These are phyloP conservation scores for Elsinoe australis DNA, from an alignment of 2,329 filamentous ascomycete species.

Conservation along the genomic window DNA sequence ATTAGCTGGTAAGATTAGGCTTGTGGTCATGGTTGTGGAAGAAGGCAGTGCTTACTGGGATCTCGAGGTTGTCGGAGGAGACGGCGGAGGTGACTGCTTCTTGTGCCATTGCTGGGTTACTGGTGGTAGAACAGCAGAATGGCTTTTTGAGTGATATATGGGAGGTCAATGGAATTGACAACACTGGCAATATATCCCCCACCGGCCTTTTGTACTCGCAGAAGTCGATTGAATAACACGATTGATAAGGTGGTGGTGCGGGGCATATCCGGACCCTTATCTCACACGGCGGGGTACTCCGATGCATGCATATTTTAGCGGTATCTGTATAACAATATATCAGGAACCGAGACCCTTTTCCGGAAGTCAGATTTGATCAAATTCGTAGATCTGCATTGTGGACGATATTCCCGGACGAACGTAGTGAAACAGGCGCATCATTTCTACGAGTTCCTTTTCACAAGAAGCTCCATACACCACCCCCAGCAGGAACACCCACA, in stretches of 20 bases:
- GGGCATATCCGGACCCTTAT: conserved; percentile 8
- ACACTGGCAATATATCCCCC: conserved; percentile 1
- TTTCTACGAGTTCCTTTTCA: no score
- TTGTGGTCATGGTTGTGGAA: background rate
- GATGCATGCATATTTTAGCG: background rate
- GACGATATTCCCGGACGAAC: no score
- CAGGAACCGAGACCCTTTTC: no score
- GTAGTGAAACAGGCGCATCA: no score
- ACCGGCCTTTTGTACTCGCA: no score
- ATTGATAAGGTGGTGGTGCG: conserved; percentile 9
- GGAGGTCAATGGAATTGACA: background rate
- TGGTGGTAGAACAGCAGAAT: no score
- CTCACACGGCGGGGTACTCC: conserved; percentile 12
- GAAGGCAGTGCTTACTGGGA: conserved; percentile 18
- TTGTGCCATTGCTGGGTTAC: conserved; percentile 3
- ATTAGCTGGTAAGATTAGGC: conserved; percentile 46
- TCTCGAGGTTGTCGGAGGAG: conserved; percentile 24
- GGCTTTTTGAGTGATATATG: no score
- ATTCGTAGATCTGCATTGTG: no score
- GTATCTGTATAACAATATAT: background rate
- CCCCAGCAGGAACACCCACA: no score
- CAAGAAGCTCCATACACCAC: no score
- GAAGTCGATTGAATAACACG: no score
- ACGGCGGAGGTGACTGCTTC: conserved; percentile 27
- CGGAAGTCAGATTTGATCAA: no score